phyloP scores from a whole-genome alignment of 352 stramenopile species.

The Phytophthora ramorum region DNA sequence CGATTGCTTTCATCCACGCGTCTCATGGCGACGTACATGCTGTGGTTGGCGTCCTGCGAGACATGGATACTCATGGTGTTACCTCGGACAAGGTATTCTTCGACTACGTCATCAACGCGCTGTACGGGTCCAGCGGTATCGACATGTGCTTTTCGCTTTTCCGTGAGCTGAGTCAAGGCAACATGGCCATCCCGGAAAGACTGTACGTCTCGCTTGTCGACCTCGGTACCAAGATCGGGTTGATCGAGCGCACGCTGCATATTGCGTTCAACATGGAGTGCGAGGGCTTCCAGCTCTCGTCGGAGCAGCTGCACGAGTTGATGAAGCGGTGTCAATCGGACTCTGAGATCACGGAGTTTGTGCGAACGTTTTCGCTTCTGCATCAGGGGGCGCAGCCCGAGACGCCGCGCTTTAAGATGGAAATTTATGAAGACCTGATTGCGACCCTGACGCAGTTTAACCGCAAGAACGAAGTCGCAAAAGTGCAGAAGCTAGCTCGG shows the following conservation, averaged over 20 bases:
- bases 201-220: slow-evolving; percentile 69
- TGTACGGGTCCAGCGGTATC: slow-evolving; percentile 64
- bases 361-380: slow-evolving; percentile 70
- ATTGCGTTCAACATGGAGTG: slow-evolving; percentile 89
- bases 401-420: slow-evolving; percentile 52
- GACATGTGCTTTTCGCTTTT: slow-evolving; percentile 81
- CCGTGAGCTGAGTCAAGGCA: slow-evolving; percentile 50
- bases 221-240: slow-evolving; percentile 60
- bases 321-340: slow-evolving; percentile 53
- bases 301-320: slow-evolving; percentile 57
- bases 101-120: slow-evolving; percentile 61
- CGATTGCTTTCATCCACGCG: slow-evolving; percentile 71
- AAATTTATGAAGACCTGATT: slow-evolving; percentile 69
- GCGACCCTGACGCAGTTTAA: slow-evolving; percentile 52
- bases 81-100: slow-evolving; percentile 66
- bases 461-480: slow-evolving; percentile 49
- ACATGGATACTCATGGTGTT: slow-evolving; percentile 50
- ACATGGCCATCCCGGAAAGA: slow-evolving; percentile 55
- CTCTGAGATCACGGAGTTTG: slow-evolving; percentile 59
- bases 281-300: slow-evolving; percentile 65
- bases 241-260: slow-evolving; percentile 75
- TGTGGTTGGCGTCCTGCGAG: slow-evolving; percentile 52
- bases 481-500: slow-evolving; percentile 52
- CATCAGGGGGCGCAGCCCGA: slow-evolving; percentile 52
- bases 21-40: slow-evolving; percentile 58